A percentile compares a stretch with the other conserved stretches of the same genome.
phyloP scores from a whole-genome alignment of 1,284 basidiomycete genomes.

The Ganoderma sinense region DNA sequence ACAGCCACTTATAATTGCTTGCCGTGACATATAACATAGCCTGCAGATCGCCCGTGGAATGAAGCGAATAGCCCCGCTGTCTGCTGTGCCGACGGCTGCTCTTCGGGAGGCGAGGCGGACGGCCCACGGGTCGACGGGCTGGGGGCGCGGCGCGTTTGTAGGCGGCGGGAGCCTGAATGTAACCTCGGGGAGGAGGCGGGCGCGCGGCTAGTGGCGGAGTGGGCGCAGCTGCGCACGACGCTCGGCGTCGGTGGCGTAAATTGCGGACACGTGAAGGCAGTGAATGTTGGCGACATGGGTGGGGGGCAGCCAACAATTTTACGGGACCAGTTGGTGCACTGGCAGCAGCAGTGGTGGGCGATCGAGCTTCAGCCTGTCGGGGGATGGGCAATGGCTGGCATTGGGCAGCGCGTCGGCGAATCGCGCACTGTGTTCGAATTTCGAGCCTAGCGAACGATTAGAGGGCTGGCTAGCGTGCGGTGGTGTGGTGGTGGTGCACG shows the following conservation, averaged over 20 bases:
- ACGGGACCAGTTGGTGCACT: too few species aligned
- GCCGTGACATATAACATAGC: background rate
- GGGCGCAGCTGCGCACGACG: background rate
- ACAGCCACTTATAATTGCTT: too few species aligned
- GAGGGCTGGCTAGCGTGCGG: background rate
- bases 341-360: background rate
- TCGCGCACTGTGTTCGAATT: background rate
- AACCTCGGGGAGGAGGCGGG: slow-evolving; percentile 1
- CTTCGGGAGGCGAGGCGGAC: background rate
- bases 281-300: slow-evolving; percentile 3
- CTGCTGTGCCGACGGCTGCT: background rate
- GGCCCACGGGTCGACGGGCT: too few species aligned
- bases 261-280: slow-evolving; percentile 10
- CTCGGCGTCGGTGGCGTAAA: slow-evolving; percentile 12
- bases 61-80: background rate
- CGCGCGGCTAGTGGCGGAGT: slow-evolving; percentile 1
- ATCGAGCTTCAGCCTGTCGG: background rate
- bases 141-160: too few species aligned
- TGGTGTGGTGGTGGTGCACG: background rate
- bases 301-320: background rate
- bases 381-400: background rate
- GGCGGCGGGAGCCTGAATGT: slow-evolving; percentile 6
- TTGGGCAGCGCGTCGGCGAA: background rate
- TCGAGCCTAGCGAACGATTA: background rate
- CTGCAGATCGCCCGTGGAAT: background rate